Conservation (phyloP, 805 yeast species). For the Saccharomyces jurei region DNA sequence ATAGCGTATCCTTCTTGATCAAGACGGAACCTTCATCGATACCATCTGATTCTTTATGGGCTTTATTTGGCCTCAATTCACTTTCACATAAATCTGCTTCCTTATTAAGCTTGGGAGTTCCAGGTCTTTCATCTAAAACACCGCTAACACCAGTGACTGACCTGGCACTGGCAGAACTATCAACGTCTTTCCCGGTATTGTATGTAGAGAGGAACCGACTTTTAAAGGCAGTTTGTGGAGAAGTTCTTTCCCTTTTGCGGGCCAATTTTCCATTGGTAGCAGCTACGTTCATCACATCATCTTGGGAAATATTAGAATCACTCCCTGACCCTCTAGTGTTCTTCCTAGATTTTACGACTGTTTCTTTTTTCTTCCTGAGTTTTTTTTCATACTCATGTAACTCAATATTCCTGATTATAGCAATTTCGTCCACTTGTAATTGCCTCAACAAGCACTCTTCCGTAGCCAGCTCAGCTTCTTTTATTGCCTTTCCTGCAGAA, state of each 20-base stretch:
- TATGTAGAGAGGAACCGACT: not conserved
- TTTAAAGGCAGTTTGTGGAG: not conserved
- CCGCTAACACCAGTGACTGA: conserved; percentile 18
- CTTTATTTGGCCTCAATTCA: not conserved
- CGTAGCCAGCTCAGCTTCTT: conserved; percentile 28
- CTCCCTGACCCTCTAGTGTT: conserved; percentile 6
- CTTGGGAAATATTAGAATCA: not conserved
- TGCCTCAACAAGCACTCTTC: conserved; percentile 32
- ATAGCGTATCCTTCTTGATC: conserved; percentile 1
- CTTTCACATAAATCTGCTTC: not conserved
- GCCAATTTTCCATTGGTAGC: not conserved
- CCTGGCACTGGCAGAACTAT: conserved; percentile 14
- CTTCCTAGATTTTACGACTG: conserved; percentile 10
- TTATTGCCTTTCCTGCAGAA: conserved; percentile 29
- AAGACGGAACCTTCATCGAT: not conserved
- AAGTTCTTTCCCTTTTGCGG: not conserved
- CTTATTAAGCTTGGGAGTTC: conserved; percentile 4
- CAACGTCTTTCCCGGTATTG: not conserved
- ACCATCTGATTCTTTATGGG: not conserved
- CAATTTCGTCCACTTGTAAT: conserved; percentile 32
- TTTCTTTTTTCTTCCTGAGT: conserved; percentile 30
- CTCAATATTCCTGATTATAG: conserved; percentile 32
- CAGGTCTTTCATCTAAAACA: not conserved
- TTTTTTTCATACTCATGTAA: conserved; percentile 29
- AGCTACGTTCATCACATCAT: not conserved